Evolutionary conservation across 352 stramenopile species (phyloP), one percentile per base, ranked within the genome.

Genomic region (Achlya hypogyna): DNA sequence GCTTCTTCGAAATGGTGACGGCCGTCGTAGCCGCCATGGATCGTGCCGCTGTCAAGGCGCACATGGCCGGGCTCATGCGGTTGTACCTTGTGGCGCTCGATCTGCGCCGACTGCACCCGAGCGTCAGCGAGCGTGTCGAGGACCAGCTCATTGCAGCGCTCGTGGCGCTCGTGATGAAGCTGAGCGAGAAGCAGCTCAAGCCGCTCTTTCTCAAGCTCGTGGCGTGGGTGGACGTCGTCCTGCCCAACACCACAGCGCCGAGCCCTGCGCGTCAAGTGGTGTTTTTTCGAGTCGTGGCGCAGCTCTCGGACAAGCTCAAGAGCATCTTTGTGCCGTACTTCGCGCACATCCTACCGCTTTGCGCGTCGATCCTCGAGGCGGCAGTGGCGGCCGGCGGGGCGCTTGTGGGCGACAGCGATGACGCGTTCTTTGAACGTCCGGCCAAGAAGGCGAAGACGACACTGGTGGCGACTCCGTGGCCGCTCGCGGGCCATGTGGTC

Each of bases 281-380:
- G 38, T 92, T 96, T 53, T 90, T 85, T 69, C 89, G 90, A 72
- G 71, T 96, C 18, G 64, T 93, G 58, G 71, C 82, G 34, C 89
- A 91, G 72, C 74, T 96, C 5, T 89, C 81, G 63, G 81, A 91
- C 51, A 79, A 80, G 5, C 74, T 96, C 42, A 84, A 84, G 64
- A 85, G 85, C 56, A 96, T 96, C 59, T 94, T 96, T 45, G 86
- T 96, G 54, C 87, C 86, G 51, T 96, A 94, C 75, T 96, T 84
- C 63, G 82, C 79, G 1, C 84, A 94, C 67, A 71, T 91, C 42
- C 53, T 93, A 42, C 78, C 89, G 38, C 74, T 85, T 32, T 66
- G 91, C 38, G 81, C 78, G 28, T 68, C 69, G 0, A 72, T 73
- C 0, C 31, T 34, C 20, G 16, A 27, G 53, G 16, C 22, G 53